A percentile compares a stretch with the other conserved stretches of the same genome.
These are phyloP conservation scores for Solanum dulcamara DNA, from an alignment of 257 asterid species.

Conservation along the genomic window DNA sequence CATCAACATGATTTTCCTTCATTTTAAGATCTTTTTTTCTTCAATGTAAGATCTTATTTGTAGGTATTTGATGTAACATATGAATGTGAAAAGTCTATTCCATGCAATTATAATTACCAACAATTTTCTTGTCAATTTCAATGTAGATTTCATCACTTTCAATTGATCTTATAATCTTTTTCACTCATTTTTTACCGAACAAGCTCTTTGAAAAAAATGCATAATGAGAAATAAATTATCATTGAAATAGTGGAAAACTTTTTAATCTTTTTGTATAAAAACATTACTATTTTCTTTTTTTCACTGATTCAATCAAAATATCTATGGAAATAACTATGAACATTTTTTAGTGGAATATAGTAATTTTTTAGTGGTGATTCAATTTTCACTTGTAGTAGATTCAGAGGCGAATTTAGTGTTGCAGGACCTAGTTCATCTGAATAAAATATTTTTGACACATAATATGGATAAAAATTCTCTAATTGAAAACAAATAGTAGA, in stretches of 20 bases:
- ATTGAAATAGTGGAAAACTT: no score
- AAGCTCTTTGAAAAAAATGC: neutral
- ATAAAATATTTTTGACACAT: neutral
- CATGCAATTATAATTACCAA: constrained; percentile 12
- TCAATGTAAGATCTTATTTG: constrained; percentile 18
- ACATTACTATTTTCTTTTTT: no score
- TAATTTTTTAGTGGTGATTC: neutral
- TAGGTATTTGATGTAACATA: constrained; percentile 17
- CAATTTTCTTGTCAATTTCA: neutral
- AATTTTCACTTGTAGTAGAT: neutral
- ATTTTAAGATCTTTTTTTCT: neutral
- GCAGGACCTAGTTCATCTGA: neutral
- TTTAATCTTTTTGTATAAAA: no score
- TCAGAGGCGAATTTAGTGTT: neutral
- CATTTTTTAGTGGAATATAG: neutral
- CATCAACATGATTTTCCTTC: constrained; percentile 19
- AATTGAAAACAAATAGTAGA: neutral
- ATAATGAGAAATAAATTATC: neutral
- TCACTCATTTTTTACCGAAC: no score
- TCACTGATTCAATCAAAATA: no score
- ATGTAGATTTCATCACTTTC: neutral
- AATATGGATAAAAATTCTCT: neutral
- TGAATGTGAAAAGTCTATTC: constrained; percentile 21
- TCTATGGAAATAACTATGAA: neutral
- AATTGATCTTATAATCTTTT: no score